Base-by-base conservation (phyloP, 192 early-diverging fungal genomes). In the Coemansia pectinata region DNA sequence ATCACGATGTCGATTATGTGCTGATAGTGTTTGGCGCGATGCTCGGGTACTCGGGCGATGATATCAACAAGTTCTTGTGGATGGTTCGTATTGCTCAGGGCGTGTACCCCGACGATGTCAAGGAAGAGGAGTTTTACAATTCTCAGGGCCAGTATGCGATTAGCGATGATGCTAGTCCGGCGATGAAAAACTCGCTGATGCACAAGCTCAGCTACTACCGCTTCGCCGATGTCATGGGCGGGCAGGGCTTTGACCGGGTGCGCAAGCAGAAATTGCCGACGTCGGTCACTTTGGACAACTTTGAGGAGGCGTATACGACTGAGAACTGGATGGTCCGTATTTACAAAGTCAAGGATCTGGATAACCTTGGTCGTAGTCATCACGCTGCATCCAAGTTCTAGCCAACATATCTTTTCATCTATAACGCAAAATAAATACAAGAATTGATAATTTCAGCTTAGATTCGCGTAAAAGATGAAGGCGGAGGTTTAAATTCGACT, bases 11-110 rank as follows among this genome's bases (percentile, higher is more conserved):
- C 14, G 93, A 95, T 76, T 99, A 99, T 73, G 95, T 99, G 2
- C 85, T 99, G 36, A 91, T 99, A 0, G 91, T 99, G 50, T 99
- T 99, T 82, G 98, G 98, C 65, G 96, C 91, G 0, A 87, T 95
- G 50, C 86, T 99, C 58, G 98, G 97, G 6, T 99, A 99, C 79
- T 96, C 94, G 23, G 98, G 98, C 21, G 98, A 99, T 82, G 98
- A 99, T 78, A 96, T 99, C 86, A 99, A 99, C 89, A 99, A 99
- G 85, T 99, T 97, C 86, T 70, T 99, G 84, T 99, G 98, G 98
- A 99, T 99, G 98, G 92, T 99, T 64, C 91, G 98, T 59, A 99
- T 99, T 77, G 96, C 93, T 0, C 94, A 97, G 83, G 95, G 95
- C 17, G 94, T 99, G 2, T 99, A 92, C 77, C 98, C 98, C 0